These are phyloP conservation scores for Emergomyces pasteurianus DNA, from an alignment of 2,329 filamentous ascomycete genomes.

Conservation along the genomic window DNA sequence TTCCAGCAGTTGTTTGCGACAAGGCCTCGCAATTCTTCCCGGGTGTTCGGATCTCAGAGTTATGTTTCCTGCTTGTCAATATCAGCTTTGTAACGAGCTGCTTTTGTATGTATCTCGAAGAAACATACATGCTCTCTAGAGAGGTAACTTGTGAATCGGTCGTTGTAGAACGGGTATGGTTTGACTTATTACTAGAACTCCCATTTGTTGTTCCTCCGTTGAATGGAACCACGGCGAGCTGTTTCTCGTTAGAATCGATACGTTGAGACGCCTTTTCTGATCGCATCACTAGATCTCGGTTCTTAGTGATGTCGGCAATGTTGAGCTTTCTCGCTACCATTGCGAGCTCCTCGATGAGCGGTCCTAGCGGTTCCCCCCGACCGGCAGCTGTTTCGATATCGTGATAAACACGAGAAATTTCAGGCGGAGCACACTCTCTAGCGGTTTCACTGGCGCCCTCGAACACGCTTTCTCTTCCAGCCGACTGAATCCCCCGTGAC, in stretches of 20 bases:
- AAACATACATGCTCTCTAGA: not conserved
- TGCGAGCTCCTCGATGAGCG: conserved; percentile 19
- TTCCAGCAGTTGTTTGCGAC: not conserved
- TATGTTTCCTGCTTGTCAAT: not conserved
- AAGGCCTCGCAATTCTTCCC: not conserved
- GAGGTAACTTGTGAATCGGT: not conserved
- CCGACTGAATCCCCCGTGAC: not conserved
- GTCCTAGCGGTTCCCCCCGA: conserved; percentile 18
- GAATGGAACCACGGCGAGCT: not conserved
- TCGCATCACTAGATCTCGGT: not conserved
- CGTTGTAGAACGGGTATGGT: not conserved
- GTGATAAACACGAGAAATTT: conserved; percentile 18
- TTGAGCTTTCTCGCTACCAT: conserved; percentile 8
- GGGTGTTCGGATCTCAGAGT: not conserved
- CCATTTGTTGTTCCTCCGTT: not conserved
- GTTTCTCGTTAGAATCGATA: not conserved
- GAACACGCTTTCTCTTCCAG: not conserved
- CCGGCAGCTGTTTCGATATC: conserved; percentile 21
- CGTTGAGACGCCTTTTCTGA: not conserved
- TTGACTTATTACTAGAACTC: not conserved
- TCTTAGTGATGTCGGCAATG: not conserved
- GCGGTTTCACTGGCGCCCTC: conserved; percentile 4
- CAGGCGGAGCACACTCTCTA: conserved; percentile 8
- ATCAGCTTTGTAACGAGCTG: not conserved
- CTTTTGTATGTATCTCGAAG: not conserved